Conservation (phyloP, 306 rosid genomes). For the Quercus bicolor region DNA sequence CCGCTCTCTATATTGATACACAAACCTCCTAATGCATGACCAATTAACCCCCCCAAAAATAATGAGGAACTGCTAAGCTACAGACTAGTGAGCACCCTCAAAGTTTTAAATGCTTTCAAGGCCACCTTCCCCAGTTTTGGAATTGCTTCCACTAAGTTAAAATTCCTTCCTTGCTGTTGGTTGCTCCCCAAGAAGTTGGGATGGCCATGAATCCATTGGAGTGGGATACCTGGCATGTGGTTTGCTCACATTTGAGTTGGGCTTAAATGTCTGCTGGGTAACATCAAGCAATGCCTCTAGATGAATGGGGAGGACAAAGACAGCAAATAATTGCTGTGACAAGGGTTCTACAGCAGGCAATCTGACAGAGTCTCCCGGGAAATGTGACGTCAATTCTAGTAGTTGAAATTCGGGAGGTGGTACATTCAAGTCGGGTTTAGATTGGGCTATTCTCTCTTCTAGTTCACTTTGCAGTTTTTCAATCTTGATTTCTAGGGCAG, state of each 20-base stretch:
- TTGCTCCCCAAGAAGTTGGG: slow-evolving; percentile 60
- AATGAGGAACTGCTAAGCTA: slow-evolving; percentile 1
- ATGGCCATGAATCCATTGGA: slow-evolving; percentile 79
- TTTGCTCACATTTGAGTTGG: slow-evolving; percentile 54
- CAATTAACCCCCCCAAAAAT: background rate
- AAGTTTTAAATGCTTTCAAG: slow-evolving; percentile 13
- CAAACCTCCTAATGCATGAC: background rate
- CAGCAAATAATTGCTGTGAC: slow-evolving; percentile 51
- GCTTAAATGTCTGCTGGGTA: slow-evolving; percentile 29
- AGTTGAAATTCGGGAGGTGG: slow-evolving; percentile 41
- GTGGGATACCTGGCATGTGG: slow-evolving; percentile 98
- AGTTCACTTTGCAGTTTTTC: slow-evolving; percentile 66
- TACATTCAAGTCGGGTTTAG: slow-evolving; percentile 75
- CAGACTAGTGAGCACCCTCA: background rate
- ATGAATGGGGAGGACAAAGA: slow-evolving; percentile 58
- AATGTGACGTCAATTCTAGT: slow-evolving; percentile 33
- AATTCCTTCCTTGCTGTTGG: slow-evolving; percentile 32
- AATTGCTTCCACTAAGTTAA: slow-evolving; percentile 5
- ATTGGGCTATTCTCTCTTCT: slow-evolving; percentile 41
- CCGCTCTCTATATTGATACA: background rate
- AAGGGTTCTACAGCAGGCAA: slow-evolving; percentile 44
- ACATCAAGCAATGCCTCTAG: slow-evolving; percentile 35
- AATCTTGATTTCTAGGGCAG: slow-evolving; percentile 60
- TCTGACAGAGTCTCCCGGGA: slow-evolving; percentile 41
- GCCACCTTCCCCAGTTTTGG: slow-evolving; percentile 5